Base-by-base conservation (phyloP, 306 rosid species). In the Malus sieversii region DNA sequence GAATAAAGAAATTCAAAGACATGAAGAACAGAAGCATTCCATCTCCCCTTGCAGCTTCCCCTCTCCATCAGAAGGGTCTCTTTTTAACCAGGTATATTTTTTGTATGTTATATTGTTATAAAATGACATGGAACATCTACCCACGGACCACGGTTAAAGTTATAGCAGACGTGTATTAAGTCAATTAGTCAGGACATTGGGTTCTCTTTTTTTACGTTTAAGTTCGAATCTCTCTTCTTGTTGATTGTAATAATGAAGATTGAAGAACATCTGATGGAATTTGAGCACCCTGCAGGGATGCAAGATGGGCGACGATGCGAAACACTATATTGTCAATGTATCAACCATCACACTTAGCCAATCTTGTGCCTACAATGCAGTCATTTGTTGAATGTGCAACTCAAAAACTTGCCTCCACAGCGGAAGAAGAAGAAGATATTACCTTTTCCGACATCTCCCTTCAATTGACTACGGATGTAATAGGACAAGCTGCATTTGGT, bases 51-150 rank as follows among this genome's bases (percentile, higher is more conserved):
- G 70, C 94, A 32, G 97, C 96, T 64, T 86, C 97, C 70, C 97
- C 99, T 61, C 92, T 89, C 82, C 99, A 95, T 80, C 92, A 89
- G 75, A 95, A 92, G 79, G 97, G 99, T 32, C 96, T 95, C 78
- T 95, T 95, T 81, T 95, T 95, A 89, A 80, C 89, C 76, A 87
- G 88, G 99, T 92, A 52, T 68, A 23, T 23, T n/a, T 61, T 61
- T 14, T 5, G 19, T 27, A 6, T 14, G 19, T 61, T 27, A 13
- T 5, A 27, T 61, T 16, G 16, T 27, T 27, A 12, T 23, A 13
- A 48, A 46, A 16, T 13, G 19, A 16, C 7, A 4, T 46, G 5
- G 53, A 5, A 48, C 15, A 48, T 32, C 35, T 32, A 32, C 35
- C 35, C 35, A 32, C 6, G 35, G 35, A 32, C 35, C 35, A 32